A percentile compares a stretch with the other conserved stretches of the same genome.
Conservation (phyloP, 2,329 filamentous ascomycete genomes). For the Esteya vermicola region DNA sequence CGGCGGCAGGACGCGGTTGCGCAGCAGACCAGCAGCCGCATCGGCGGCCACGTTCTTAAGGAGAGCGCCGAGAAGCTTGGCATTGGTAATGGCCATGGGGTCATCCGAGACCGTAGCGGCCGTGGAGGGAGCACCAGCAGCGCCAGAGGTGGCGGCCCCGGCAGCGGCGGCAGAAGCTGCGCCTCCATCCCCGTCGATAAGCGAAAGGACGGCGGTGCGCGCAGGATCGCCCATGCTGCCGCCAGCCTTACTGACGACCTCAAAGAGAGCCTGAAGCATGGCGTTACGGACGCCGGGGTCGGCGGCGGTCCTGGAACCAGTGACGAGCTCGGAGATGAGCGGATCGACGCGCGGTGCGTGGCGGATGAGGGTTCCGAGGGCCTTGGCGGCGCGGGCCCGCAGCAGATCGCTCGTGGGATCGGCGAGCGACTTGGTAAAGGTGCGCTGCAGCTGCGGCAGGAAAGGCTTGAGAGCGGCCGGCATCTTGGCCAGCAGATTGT, state of each 20-base stretch:
- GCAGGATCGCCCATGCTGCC: slow-evolving; percentile 89
- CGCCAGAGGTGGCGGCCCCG: no score
- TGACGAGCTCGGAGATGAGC: slow-evolving; percentile 78
- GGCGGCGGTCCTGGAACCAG: slow-evolving; percentile 84
- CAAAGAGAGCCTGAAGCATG: slow-evolving; percentile 93
- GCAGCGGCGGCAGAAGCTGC: no score
- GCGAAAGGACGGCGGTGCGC: slow-evolving; percentile 65
- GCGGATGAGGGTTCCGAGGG: slow-evolving; percentile 87
- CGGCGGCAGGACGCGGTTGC: slow-evolving; percentile 64
- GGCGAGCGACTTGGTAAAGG: slow-evolving; percentile 89
- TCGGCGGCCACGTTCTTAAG: slow-evolving; percentile 74
- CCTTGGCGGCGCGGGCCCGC: slow-evolving; percentile 79
- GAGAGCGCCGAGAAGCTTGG: slow-evolving; percentile 76
- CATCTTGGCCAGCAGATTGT: slow-evolving; percentile 93
- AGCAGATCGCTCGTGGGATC: slow-evolving; percentile 84
- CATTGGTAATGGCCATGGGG: slow-evolving; percentile 76
- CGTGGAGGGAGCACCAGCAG: no score
- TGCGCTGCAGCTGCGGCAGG: slow-evolving; percentile 88
- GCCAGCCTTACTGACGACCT: slow-evolving; percentile 91
- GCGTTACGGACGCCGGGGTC: slow-evolving; percentile 82
- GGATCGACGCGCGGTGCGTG: slow-evolving; percentile 92
- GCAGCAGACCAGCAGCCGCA: slow-evolving; percentile 42
- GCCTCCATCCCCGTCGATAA: slow-evolving; percentile 89
- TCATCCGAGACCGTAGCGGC: slow-evolving; percentile 65
- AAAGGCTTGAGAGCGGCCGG: slow-evolving; percentile 91